A percentile compares a stretch with the other conserved stretches of the same genome.
Evolutionary conservation across 441 rosid genomes (phyloP).

Genomic region (Gossypium davidsonii): DNA sequence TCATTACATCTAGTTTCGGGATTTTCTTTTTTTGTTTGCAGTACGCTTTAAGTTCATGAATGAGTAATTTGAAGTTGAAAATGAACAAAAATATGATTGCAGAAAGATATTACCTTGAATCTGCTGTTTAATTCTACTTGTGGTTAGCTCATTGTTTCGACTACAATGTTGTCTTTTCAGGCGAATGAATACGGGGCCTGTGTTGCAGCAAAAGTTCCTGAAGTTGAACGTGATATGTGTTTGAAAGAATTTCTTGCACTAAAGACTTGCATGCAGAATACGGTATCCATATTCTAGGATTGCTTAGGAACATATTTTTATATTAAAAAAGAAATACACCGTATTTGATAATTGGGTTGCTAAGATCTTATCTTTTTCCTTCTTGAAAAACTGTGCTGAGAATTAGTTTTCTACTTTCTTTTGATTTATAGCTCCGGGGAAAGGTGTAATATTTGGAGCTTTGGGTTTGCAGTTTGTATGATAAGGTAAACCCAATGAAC

Average conservation of each 20-base stretch:
- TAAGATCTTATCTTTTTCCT: not conserved
- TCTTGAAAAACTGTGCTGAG: conserved; percentile 8
- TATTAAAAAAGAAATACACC: conserved; percentile 5
- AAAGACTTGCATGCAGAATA: conserved; percentile 80
- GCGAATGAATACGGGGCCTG: conserved; percentile 83
- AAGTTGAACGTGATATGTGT: conserved; percentile 71
- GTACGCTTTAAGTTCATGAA: not conserved
- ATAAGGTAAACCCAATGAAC: not conserved
- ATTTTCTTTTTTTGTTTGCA: not conserved
- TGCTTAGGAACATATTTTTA: conserved; percentile 12
- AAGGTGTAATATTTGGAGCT: conserved; percentile 31
- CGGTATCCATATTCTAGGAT: conserved; percentile 38
- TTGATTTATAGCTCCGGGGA: conserved; percentile 49
- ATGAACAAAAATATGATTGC: not conserved
- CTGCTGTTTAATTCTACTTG: conserved; percentile 6
- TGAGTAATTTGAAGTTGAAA: not conserved
- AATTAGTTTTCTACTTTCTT: conserved; percentile 13
- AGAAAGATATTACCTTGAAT: not conserved
- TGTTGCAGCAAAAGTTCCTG: conserved; percentile 75
- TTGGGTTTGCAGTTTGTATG: not conserved
- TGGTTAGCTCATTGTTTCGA: conserved; percentile 4
- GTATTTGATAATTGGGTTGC: not conserved
- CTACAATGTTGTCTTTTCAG: conserved; percentile 31
- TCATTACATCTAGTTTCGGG: not conserved
- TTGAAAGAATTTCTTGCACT: conserved; percentile 75